phyloP scores from a whole-genome alignment of 345 rosid species.

The Zanthoxylum bungeanum region DNA sequence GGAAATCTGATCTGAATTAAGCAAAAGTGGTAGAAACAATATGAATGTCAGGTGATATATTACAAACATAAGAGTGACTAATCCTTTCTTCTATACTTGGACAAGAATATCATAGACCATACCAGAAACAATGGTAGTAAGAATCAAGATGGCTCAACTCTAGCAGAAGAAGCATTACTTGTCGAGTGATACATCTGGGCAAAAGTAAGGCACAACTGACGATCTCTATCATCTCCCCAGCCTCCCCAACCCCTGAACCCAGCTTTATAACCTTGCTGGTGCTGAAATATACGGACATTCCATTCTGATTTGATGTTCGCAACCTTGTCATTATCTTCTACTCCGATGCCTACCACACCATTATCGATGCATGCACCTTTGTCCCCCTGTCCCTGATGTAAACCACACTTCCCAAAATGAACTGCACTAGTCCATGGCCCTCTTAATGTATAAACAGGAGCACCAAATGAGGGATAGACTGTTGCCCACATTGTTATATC shows the following conservation, averaged over 20 bases:
- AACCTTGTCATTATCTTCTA: constrained; percentile 60
- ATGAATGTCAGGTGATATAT: not conserved
- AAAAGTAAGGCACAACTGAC: constrained; percentile 66
- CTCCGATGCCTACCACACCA: constrained; percentile 54
- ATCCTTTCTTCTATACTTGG: no score
- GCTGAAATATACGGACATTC: constrained; percentile 48
- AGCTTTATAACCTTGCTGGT: constrained; percentile 91
- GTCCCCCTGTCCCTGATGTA: constrained; percentile 86
- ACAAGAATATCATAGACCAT: no score
- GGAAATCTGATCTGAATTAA: not conserved
- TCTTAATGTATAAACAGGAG: constrained; percentile 77
- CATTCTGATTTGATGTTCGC: constrained; percentile 58
- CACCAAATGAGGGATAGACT: constrained; percentile 86
- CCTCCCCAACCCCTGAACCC: constrained; percentile 99
- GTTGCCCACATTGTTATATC: constrained; percentile 99
- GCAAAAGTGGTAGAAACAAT: not conserved
- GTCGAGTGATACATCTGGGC: constrained; percentile 47
- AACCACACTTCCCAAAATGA: constrained; percentile 96
- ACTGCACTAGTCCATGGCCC: constrained; percentile 92
- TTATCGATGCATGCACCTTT: constrained; percentile 69
- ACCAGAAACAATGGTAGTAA: no score
- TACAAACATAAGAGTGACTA: constrained; percentile 8
- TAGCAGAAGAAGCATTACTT: constrained; percentile 18
- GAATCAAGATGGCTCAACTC: constrained; percentile 15
- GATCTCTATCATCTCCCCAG: constrained; percentile 94